Conservation (phyloP, 2,329 filamentous ascomycete genomes). For the Apiospora koreana region DNA sequence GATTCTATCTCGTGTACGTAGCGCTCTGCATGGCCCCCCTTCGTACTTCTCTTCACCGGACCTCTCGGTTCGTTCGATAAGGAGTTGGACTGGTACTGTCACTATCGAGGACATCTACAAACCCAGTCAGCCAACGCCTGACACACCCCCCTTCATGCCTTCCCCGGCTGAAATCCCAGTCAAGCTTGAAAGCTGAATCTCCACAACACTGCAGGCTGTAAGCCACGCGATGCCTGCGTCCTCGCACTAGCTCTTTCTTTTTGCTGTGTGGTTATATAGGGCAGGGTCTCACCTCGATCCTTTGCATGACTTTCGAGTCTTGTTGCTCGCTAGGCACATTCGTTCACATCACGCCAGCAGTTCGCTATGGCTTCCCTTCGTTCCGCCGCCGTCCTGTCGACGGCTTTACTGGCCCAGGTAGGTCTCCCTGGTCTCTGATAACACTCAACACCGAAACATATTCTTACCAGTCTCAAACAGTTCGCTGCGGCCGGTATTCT, state of each 20-base stretch:
- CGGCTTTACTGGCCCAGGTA: conserved; percentile 2
- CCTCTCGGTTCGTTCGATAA: neutral
- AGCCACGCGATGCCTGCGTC: neutral
- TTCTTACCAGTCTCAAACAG: neutral
- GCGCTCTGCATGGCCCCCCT: neutral
- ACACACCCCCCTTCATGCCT: neutral
- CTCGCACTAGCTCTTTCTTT: neutral
- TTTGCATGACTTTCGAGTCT: neutral
- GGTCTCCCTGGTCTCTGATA: neutral
- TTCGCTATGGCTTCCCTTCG: conserved; percentile 10
- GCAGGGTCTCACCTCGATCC: neutral
- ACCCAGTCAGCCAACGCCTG: neutral
- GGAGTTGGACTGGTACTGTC: neutral
- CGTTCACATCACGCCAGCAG: neutral
- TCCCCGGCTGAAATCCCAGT: neutral
- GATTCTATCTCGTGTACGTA: neutral
- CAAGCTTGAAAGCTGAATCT: neutral
- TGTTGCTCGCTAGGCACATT: neutral
- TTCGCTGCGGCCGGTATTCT: conserved; percentile 12
- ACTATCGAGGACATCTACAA: neutral
- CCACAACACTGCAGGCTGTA: neutral
- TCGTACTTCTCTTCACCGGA: neutral
- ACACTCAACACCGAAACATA: neutral
- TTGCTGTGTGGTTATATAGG: neutral
- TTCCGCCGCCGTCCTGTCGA: neutral